Percentiles rank a stretch among this genome's conserved stretches.
Conservation (phyloP, 2,329 filamentous ascomycete genomes). For the Xenosphaeropsis pyriputrescens region DNA sequence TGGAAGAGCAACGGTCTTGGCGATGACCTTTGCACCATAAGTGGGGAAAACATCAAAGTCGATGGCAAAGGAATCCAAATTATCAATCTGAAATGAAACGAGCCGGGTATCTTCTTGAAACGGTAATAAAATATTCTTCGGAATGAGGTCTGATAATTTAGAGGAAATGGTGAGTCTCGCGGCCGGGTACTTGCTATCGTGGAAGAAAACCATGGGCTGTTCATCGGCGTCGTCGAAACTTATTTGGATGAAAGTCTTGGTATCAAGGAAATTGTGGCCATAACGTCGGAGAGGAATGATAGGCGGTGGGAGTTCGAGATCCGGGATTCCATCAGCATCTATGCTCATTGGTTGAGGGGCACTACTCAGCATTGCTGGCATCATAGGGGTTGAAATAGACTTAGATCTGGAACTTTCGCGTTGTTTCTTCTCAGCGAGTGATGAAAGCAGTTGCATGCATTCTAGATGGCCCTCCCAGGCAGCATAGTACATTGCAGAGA, state of each 20-base stretch:
- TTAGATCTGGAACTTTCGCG: slow-evolving; percentile 1
- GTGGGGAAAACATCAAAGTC: slow-evolving; percentile 98
- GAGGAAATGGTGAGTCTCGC: slow-evolving; percentile 92
- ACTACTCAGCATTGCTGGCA: slow-evolving; percentile 15
- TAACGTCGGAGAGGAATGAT: slow-evolving; percentile 92
- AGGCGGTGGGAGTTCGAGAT: slow-evolving; percentile 81
- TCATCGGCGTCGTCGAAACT: slow-evolving; percentile 68
- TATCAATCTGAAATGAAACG: slow-evolving; percentile 93
- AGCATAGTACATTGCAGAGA: slow-evolving; percentile 95
- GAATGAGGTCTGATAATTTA: slow-evolving; percentile 89
- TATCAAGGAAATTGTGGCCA: slow-evolving; percentile 96
- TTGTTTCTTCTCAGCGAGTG: slow-evolving; percentile 16
- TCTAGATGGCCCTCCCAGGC: slow-evolving; percentile 94
- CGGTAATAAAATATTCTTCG: slow-evolving; percentile 86
- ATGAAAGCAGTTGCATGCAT: slow-evolving; percentile 79
- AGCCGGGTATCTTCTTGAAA: slow-evolving; percentile 92
- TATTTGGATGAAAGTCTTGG: slow-evolving; percentile 90
- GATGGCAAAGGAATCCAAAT: slow-evolving; percentile 79
- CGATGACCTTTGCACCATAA: slow-evolving; percentile 94
- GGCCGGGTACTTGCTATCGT: slow-evolving; percentile 90
- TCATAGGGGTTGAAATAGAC: slow-evolving; percentile 15
- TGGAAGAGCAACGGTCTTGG: slow-evolving; percentile 83
- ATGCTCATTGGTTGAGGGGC: slow-evolving; percentile 45
- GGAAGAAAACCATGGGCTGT: slow-evolving; percentile 82
- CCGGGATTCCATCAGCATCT: slow-evolving; percentile 79